Evolutionary conservation across 305 asterid species (phyloP).

Genomic region (Fraxinus ornus): DNA sequence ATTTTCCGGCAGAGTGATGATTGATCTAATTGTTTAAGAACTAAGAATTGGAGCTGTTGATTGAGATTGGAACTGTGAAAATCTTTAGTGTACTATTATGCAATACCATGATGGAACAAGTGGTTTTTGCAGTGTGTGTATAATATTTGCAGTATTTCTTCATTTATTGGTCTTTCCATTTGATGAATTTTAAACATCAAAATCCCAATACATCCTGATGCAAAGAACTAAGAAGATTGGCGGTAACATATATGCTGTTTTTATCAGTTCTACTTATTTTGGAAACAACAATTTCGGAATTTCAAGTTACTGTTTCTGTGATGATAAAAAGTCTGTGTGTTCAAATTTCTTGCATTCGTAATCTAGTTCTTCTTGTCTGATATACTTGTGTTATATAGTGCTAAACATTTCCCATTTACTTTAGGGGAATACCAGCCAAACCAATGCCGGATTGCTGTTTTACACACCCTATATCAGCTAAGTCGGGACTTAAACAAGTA

Average conservation of each 20-base stretch:
- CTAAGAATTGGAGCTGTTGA: neutral
- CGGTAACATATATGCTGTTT: neutral
- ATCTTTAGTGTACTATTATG: neutral
- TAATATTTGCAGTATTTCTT: neutral
- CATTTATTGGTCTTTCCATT: neutral
- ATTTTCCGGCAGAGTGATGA: neutral
- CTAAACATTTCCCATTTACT: constrained; percentile 14
- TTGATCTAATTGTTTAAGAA: neutral
- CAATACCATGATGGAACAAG: neutral
- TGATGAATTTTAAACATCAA: neutral
- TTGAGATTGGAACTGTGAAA: neutral
- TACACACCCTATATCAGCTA: constrained; percentile 34
- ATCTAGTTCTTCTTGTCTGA: constrained; percentile 18
- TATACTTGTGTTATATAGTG: neutral
- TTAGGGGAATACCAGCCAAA: constrained; percentile 47
- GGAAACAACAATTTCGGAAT: neutral
- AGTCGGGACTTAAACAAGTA: constrained; percentile 53
- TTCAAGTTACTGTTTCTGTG: neutral
- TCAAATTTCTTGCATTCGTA: neutral
- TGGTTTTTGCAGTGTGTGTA: neutral
- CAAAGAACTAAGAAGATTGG: constrained; percentile 1
- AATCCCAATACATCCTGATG: neutral
- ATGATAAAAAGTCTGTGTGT: neutral
- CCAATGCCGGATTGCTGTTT: constrained; percentile 33
- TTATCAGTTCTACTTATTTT: neutral